These are phyloP conservation scores for Suhomyces bolitotheri DNA, from an alignment of 1,139 yeast genomes.

Conservation along the genomic window DNA sequence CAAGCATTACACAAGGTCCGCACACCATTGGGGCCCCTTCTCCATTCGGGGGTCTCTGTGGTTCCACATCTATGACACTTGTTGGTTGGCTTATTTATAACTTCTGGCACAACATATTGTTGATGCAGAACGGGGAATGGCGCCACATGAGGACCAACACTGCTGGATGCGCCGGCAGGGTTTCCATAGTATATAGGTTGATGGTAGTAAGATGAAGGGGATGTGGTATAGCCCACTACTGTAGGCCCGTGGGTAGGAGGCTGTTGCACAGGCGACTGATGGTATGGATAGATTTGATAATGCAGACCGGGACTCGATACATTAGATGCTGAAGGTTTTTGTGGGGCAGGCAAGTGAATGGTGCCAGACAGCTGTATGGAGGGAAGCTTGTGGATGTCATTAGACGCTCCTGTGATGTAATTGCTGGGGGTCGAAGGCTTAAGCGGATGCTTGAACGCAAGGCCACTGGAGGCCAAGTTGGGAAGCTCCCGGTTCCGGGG, in stretches of 20 bases:
- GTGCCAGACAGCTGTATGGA: conserved; percentile 14
- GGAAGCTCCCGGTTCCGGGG: conserved; percentile 13
- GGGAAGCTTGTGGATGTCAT: conserved; percentile 17
- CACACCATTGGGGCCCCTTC: conserved; percentile 85
- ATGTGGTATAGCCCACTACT: conserved; percentile 9
- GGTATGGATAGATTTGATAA: conserved; percentile 16
- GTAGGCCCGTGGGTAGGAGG: conserved; percentile 9
- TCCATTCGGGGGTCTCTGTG: conserved; percentile 89
- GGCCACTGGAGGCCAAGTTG: conserved; percentile 7
- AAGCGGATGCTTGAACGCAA: conserved; percentile 15
- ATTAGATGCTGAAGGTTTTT: conserved; percentile 11
- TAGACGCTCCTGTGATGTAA: conserved; percentile 12
- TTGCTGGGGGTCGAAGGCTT: conserved; percentile 19
- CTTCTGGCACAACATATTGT: conserved; percentile 34
- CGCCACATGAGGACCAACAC: conserved; percentile 6
- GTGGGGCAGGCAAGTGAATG: conserved; percentile 9
- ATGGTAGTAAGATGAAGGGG: conserved; percentile 15
- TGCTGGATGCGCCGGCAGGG: neutral
- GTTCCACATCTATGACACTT: conserved; percentile 72
- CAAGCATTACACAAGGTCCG: conserved; percentile 88
- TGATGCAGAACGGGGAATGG: conserved; percentile 12
- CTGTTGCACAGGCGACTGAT: conserved; percentile 5
- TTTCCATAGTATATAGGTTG: conserved; percentile 18
- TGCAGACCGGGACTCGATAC: conserved; percentile 16
- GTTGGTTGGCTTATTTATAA: conserved; percentile 39